These are phyloP conservation scores for Fusarium haematococcum DNA, from an alignment of 2,329 filamentous ascomycete genomes.

Conservation along the genomic window DNA sequence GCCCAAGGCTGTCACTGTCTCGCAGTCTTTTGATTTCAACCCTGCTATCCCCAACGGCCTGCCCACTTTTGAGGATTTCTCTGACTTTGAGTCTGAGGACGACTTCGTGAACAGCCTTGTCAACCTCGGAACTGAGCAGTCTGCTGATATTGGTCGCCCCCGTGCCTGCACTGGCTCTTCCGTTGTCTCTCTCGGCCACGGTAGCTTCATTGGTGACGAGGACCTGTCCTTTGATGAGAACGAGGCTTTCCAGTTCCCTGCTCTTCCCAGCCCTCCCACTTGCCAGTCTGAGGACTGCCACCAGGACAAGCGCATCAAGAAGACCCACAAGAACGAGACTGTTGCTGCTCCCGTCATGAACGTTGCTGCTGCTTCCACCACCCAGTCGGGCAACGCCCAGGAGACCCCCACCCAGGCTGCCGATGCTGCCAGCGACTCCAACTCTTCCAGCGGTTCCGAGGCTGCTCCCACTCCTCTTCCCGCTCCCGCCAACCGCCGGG, in stretches of 20 bases:
- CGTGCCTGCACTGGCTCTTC: constrained; percentile 76
- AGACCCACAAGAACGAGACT: constrained; percentile 59
- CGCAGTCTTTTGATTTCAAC: constrained; percentile 65
- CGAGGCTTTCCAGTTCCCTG: constrained; percentile 69
- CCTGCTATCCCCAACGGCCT: constrained; percentile 67
- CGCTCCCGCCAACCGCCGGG: constrained; percentile 84
- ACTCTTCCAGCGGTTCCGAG: constrained; percentile 58
- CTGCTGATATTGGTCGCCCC: constrained; percentile 73
- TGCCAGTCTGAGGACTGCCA: constrained; percentile 60
- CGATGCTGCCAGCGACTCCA: constrained; percentile 53
- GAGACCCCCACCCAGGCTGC: constrained; percentile 50
- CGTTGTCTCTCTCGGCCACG: constrained; percentile 77
- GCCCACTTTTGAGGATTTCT: constrained; percentile 84
- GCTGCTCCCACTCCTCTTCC: constrained; percentile 57
- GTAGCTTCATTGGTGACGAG: constrained; percentile 80
- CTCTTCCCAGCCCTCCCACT: constrained; percentile 69
- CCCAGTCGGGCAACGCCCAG: constrained; percentile 52
- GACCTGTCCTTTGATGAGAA: constrained; percentile 82
- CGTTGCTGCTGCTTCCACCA: constrained; percentile 52
- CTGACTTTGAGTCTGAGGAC: constrained; percentile 91
- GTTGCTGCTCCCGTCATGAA: constrained; percentile 56
- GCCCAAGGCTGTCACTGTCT: constrained; percentile 60
- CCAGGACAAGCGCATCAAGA: constrained; percentile 69
- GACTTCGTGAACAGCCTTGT: constrained; percentile 80
- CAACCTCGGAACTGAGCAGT: constrained; percentile 64